Evolutionary conservation across 176 grass and related monocot species (phyloP), one percentile per base, ranked within the genome.

Genomic region (Luzula sylvatica): DNA sequence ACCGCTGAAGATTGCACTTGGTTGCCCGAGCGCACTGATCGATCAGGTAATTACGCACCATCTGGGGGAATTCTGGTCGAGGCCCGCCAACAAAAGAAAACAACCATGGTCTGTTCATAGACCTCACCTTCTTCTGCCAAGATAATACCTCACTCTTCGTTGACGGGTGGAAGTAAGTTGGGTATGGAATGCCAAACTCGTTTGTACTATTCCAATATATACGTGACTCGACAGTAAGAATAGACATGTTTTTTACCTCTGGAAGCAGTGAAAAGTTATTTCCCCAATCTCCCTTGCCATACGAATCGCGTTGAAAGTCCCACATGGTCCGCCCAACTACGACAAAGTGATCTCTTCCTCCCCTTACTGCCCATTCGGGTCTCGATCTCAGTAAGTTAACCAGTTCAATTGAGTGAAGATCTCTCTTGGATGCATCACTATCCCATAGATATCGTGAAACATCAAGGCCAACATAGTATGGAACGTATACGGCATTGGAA

Each of bases 381-480:
- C 30, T 35, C 56, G 26, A 13, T 26, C 29, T 38, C 4, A 60
- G 56, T n/a, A 23, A 60, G 13, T 60, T 28, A 26, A 60, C 26
- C 56, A 60, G 39, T 35, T 60, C 26, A 3, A 60, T 20, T 3
- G 56, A 29, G 7, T 13, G 14, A 35, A 19, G 11, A 18, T 60
- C 56, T 39, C 56, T n/a, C 14, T 21, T 14, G 9, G 21, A 29
- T 19, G 16, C 41, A 19, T 60, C 39, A 28, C 41, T 13, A 4
- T 41, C 56, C 56, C 56, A 60, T 13, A 60, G 56, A 18, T 60
- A 60, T 12, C 56, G 21, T 20, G 56, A 12, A 4, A 60, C 39
- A 28, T 60, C 56, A 18, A 60, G 39, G 56, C 56, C 56, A 17
- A 28, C 25, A 60, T 60, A 60, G 26, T 40, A 60, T 7, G 56